Base-by-base conservation (phyloP, 192 early-diverging fungal species). In the Rhizoclosmatium globosum region DNA sequence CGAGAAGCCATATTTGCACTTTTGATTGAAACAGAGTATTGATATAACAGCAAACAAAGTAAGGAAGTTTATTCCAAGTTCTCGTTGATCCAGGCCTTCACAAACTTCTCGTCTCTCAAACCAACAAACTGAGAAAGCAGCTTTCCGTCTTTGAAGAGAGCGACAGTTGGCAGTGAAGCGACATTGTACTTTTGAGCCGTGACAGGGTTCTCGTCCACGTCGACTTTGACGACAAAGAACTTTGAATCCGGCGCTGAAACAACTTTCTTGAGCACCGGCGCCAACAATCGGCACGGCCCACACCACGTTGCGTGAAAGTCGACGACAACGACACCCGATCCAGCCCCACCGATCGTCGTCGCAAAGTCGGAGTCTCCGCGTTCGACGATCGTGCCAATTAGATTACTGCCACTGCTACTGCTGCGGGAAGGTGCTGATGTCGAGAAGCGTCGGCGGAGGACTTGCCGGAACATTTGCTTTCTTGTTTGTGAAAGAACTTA, bases 251-350 rank as follows among this genome's bases (percentile, higher is more conserved):
- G 53, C 21, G 84, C 85, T 13, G 82, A 79, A 19, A 95, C 93
- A 4, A 86, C 86, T 53, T 91, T 88, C 6, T 87, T 80, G 31
- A 97, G 82, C 31, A 92, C 78, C 21, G 94, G 94, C 6, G 88
- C 91, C 4, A 97, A 82, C 80, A 93, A 82, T 50, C 89, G 90
- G 85, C 95, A 97, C 17, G 94, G 94, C 61, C 91, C 89, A 80
- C 94, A 96, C 95, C 95, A 97, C 92, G 88, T 79, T 69, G 93
- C 93, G 66, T 93, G 89, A 81, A 95, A 96, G 64, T 96, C 95
- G 17, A 96, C 95, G 50, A 96, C 74, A 15, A 92, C 88, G 2
- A 93, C 93, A 19, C 47, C 69, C 46, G 91, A 81, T 2, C 89
- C 84, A 4, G 92, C 88, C n/a, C 84, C 74, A 31, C 79, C 69